Base-by-base conservation (phyloP, 768 basidiomycete species). In the Melanogaster broomeanus region DNA sequence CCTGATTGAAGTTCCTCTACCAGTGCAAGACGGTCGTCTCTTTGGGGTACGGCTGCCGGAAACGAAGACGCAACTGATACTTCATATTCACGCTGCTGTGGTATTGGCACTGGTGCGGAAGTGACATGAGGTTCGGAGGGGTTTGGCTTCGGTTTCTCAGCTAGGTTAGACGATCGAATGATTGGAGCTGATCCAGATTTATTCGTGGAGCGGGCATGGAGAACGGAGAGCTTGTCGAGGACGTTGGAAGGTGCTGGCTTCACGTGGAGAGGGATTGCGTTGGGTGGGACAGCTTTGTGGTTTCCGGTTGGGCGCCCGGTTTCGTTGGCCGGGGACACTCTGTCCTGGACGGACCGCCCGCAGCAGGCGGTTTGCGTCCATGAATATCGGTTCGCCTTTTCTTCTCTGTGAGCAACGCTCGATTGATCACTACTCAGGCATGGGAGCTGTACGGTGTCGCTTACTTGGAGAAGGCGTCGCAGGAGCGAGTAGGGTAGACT, bases 1-100 rank as follows among this genome's bases (percentile, higher is more conserved):
- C 95, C 95, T 41, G 84, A 76, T 56, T 82, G 71, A 13, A 99
- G 75, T 25, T 87, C 82, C 57, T 97, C 89, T 7, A 95, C 68
- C 16, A 98, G 68, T 0, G 82, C 80, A 38, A 93, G 77, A 34
- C 74, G 66, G 19, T 88, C 86, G 56, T 90, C 88, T 31, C 80
- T 67, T 45, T 59, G 55, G 18, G 61, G 53, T 9, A 38, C 51
- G n/a, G 16, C 22, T 13, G 18, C 47, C 15, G 28, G 37, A 15
- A 42, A 51, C 8, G 57, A 52, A 3, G 58, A 47, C n/a, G 48
- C 21, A 25, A 45, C 22, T 16, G 46, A 40, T 19, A 41, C 7
- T 19, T 48, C 55, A 2, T 45, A 31, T 22, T 42, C 53, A 52
- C 42, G 40, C 53, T 57, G 57, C 34, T 48, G 54, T 16, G 46